Base-by-base conservation (phyloP, 1,139 yeast genomes). In the Nadsonia commutata region DNA sequence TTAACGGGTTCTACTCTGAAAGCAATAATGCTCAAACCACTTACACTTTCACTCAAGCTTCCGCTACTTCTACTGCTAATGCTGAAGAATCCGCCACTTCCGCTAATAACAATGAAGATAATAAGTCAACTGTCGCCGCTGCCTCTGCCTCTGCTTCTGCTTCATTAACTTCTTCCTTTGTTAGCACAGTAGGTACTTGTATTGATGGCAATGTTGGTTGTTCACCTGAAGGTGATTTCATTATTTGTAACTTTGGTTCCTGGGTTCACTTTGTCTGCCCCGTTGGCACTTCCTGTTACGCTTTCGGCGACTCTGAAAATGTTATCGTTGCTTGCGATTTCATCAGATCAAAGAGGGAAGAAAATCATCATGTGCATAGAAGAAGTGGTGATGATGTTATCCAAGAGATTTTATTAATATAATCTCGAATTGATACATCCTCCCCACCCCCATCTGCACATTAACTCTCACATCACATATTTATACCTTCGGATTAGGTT, bases 261-360 rank as follows among this genome's bases (percentile, higher is more conserved):
- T 78, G 83, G 82, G 76, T 73, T 17, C 54, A 55, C 20, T 66
- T 68, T 54, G 66, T 59, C 37, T 77, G 84, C 59, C 72, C 80
- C 8, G 60, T 70, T 2, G 78, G 80, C 40, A 76, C 82, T 3
- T 66, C 72, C 2, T 77, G 83, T 59, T 67, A 63, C 48, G 78
- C 80, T 18, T 64, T 63, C 49, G 66, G 62, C 37, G 33, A 27
- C 13, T 13, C 9, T 3, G 38, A 49, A 60, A 45, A 47, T 39
- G 52, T 51, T 31, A 46, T 49, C 17, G 53, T 55, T 19, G 56
- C 57, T 18, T 55, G 58, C 46, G 53, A 52, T 45, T 48, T 45
- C 18, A 42, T 41, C 13, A 27, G 33, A 27, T 27, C 33, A 27
- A 27, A 27, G 33, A 27, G 33, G n/a, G 33, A 13, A 4, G 16